Conservation (phyloP, 768 basidiomycete species). For the Tubosaeta sp. region DNA sequence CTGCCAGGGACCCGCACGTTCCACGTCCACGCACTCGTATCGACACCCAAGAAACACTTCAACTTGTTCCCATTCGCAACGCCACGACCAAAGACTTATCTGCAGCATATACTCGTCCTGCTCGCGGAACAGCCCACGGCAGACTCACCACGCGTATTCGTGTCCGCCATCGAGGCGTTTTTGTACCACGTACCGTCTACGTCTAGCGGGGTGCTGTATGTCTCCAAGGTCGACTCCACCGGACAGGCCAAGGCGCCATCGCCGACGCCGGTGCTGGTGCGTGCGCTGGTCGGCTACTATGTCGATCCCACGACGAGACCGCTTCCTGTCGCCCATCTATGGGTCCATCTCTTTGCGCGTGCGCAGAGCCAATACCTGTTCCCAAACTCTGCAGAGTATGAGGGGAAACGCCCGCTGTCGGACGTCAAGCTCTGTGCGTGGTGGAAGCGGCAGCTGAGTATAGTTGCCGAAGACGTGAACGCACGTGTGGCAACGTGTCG, state of each 20-base stretch:
- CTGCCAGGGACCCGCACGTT: slow-evolving; percentile 68
- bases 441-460: slow-evolving; percentile 80
- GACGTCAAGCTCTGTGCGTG: slow-evolving; percentile 83
- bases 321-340: slow-evolving; percentile 50
- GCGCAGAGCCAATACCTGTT: slow-evolving; percentile 92
- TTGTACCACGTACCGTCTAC: slow-evolving; percentile 73
- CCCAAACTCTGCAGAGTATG: slow-evolving; percentile 72
- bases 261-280: slow-evolving; percentile 67
- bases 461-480: slow-evolving; percentile 44
- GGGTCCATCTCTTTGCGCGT: slow-evolving; percentile 88
- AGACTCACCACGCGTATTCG: slow-evolving; percentile 54
- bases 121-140: slow-evolving; percentile 57
- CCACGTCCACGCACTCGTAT: slow-evolving; percentile 71
- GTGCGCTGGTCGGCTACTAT: slow-evolving; percentile 61
- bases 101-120: slow-evolving; percentile 76
- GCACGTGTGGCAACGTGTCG: slow-evolving; percentile 6
- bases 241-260: slow-evolving; percentile 64
- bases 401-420: slow-evolving; percentile 66
- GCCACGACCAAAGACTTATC: slow-evolving; percentile 58
- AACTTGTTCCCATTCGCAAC: slow-evolving; percentile 72
- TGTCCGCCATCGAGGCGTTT: slow-evolving; percentile 74
- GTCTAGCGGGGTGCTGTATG: slow-evolving; percentile 70
- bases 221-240: slow-evolving; percentile 93
- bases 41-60: slow-evolving; percentile 61
- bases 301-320: slow-evolving; percentile 61